These are phyloP conservation scores for Emericellopsis atlantica DNA, from an alignment of 2,329 filamentous ascomycete species.

Conservation along the genomic window DNA sequence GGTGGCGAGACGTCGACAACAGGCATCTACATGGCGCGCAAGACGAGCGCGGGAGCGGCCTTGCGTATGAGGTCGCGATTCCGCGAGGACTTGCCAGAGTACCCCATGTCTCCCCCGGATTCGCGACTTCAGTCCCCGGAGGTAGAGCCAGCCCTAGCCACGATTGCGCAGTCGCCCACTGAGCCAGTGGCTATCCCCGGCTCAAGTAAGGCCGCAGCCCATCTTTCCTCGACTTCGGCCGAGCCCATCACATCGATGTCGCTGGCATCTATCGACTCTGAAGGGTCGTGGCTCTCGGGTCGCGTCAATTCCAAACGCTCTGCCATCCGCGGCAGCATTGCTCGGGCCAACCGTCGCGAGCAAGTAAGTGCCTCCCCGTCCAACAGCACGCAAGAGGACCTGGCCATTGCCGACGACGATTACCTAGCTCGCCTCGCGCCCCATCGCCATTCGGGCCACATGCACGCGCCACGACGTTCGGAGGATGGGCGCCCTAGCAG, in stretches of 20 bases:
- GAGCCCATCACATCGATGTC: slow-evolving; percentile 67
- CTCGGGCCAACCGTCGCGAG: slow-evolving; percentile 16
- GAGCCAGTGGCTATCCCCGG: slow-evolving; percentile 13
- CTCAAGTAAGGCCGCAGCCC: slow-evolving; percentile 4
- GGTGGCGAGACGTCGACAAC: slow-evolving; percentile 4
- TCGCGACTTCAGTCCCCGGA: slow-evolving; percentile 73
- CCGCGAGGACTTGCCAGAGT: slow-evolving; percentile 80
- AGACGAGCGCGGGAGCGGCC: slow-evolving; percentile 36
- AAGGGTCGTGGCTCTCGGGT: slow-evolving; percentile 91
- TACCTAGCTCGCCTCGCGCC: slow-evolving; percentile 45
- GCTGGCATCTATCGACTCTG: slow-evolving; percentile 86
- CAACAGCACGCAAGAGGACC: slow-evolving; percentile 49
- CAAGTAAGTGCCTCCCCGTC: slow-evolving; percentile 25
- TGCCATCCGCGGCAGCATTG: slow-evolving; percentile 26
- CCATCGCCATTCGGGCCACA: slow-evolving; percentile 9
- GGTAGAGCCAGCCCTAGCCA: slow-evolving; percentile 30
- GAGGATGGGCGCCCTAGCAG: slow-evolving; percentile 42
- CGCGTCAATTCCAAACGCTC: slow-evolving; percentile 39
- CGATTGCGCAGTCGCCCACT: slow-evolving; percentile 1
- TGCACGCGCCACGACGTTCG: slow-evolving; percentile 25
- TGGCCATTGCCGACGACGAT: slow-evolving; percentile 54
- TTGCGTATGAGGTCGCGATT: slow-evolving; percentile 84
- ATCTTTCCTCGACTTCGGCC: slow-evolving; percentile 22
- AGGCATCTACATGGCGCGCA: slow-evolving; percentile 16
- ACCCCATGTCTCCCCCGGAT: slow-evolving; percentile 73